Base-by-base conservation (phyloP, 192 early-diverging fungal species). In the Mortierella hygrophila region DNA sequence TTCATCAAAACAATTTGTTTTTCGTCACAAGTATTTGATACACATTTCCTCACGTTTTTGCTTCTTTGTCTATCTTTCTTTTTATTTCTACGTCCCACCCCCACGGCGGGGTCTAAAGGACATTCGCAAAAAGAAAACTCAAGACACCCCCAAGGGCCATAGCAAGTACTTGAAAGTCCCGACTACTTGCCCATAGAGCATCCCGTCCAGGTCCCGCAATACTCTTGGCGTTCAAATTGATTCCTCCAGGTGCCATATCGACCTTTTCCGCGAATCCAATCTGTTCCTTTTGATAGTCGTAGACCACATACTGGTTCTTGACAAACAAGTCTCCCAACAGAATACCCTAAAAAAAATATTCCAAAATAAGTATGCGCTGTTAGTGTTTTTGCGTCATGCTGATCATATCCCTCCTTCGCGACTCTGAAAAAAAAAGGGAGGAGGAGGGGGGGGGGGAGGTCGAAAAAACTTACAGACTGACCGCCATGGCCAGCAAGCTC, bases 271-370 rank as follows among this genome's bases (percentile, higher is more conserved):
- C 84, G 40, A 86, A 86, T 32, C 84, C 84, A 46, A 86, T 78
- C 52, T 46, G 78, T 21, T 38, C 6, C 32, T 74, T 81, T 3
- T n/a, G 32, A 55, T 86, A 86, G 60, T 86, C 79, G 52, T 74
- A 86, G 2, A 86, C 84, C 7, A 86, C 84, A 23, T 86, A 86
- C 46, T 86, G 84, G 68, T 86, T 86, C 72, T 86, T 86, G 79
- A 86, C 78, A 57, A 86, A 86, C 5, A 86, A 40, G 49, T 86
- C 84, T 29, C 84, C 84, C n/a, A 86, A 68, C n/a, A 86, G 63
- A 10, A 86, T 80, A n/a, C 78, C 84, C 84, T 85, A 68, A 70
- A 32, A 70, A 42, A 69, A 70, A 46, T 15, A 46, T 3, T 15
- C 13, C 13, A 46, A 46, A 26, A 38, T 6, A 3, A 46, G 44